Evolutionary conservation across 495 filamentous ascomycete species (phyloP), one percentile per base, ranked within the genome.

Genomic region (Neurospora tetraspora): DNA sequence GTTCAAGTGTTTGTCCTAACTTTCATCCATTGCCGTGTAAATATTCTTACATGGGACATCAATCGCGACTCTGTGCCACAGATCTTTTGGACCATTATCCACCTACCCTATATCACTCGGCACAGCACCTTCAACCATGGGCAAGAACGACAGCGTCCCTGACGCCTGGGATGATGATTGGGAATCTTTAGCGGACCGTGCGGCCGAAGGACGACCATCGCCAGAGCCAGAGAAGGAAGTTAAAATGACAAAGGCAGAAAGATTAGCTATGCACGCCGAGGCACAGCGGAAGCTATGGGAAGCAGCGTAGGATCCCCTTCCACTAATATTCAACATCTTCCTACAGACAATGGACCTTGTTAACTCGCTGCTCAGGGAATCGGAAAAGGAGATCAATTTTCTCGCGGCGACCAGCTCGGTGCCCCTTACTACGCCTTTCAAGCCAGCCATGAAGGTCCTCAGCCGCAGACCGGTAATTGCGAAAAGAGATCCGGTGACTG

Each of bases 81-180:
- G 1, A 65, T 9, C 12, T 61, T 69, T 53, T 53, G 14, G 14
- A 38, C 31, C 39, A 70, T n/a, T 11, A 37, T 71, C 70, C 34
- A 16, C 42, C 38, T 72, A 43, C 16, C 10, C 11, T 36, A 42
- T 59, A 59, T 14, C 20, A 36, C 27, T 34, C 53, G 53, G 27
- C 14, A 65, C 53, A 36, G 20, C 20, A 71, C 4, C 11, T 12
- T 38, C 31, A 38, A 80, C 74, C 73, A 91, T 91, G 86, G 88
- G 85, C 72, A 85, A 84, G 75, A 69, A 82, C 81, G 71, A 76
- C 77, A 81, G 83, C 53, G 81, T 89, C 72, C 90, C 93, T 39
- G 89, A 97, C 79, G 93, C 92, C 68, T 97, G 94, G 94, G 94
- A 86, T 71, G 93, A 95, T 75, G 92, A 97, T 76, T 97, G 93